Evolutionary conservation across 2,329 filamentous ascomycete species (phyloP), one percentile per base, ranked within the genome.

Genomic region (Mollisiaceae sp.): DNA sequence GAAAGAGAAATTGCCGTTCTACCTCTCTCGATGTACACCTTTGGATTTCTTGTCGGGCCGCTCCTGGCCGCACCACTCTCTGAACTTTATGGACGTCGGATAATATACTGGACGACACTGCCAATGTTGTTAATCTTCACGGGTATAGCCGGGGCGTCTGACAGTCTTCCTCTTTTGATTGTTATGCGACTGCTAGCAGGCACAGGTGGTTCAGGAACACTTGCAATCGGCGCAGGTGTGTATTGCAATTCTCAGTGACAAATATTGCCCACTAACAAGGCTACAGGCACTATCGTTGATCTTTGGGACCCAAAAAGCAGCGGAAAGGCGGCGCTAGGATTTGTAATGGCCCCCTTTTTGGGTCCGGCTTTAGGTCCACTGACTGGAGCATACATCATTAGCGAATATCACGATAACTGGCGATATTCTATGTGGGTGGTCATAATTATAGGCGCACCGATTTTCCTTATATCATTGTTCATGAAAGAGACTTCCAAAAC

Each of bases 151-250:
- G 85, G 86, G 1, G 86, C 83, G 11, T 80, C 85, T 0, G 79
- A 85, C 63, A 87, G 83, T 69, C 85, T 89, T 67, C 79, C 79
- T 55, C 84, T 84, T 1, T 78, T 92, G 3, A 79, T 91, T 36
- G 80, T 90, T n/a, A 81, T 89, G 58, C 85, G 89, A 41, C 91
- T 91, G 78, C 85, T 91, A 60, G 85, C 85, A 6, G 86, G 87
- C 54, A 77, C 85, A 11, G 88, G 87, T 73, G 87, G 86, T 14
- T 86, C 85, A 1, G 71, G 67, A 5, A 65, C 70, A 27, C 45
- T 74, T 1, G 71, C 73, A 15, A 67, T 74, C 22, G 71, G 72
- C 45, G 72, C 72, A 64, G 71, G 72, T 70, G 68, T 12, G 1
- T 54, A 20, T 22, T 15, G 43, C 1, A 6, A 1, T 5, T 6